Evolutionary conservation across 768 basidiomycete species (phyloP), one percentile per base, ranked within the genome.

Genomic region (Mycena capillaripes): DNA sequence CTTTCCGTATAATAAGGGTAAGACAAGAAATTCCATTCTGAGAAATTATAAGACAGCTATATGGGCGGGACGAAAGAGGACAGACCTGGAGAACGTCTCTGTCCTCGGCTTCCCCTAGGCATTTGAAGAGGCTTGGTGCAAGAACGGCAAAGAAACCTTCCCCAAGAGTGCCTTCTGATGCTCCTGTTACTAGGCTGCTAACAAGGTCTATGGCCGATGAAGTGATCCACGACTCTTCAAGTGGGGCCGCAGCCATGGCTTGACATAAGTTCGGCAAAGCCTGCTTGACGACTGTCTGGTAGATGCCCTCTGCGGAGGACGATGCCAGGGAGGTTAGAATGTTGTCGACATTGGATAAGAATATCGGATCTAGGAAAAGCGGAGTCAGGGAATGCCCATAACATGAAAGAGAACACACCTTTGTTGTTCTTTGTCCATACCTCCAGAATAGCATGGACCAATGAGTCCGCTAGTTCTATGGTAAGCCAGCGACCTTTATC

Each of bases 371-470:
- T 84, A 70, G 34, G 27, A 44, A 40, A 34, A 9, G 44, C 36
- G 14, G 62, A 17, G 10, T 65, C 38, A 34, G 46, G 44, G 23
- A 5, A 10, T 32, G 58, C 27, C 32, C 72, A 50, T 72, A 23
- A 40, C 12, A 58, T 32, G 2, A 32, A 21, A 14, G 25, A 19
- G 16, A 16, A 34, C 21, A 44, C 56, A 95, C 97, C 97, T 86
- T 92, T 95, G 77, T 90, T 94, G 73, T 95, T 96, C 79, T 92
- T 93, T 52, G 89, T 86, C 96, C 96, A 98, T 25, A 95, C 92
- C 48, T 95, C 90, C 46, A 97, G 85, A 12, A 92, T 82, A 4
- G 92, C 90, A 14, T 87, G 79, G 12, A 92, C 90, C 25, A 98
- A 84, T 0, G 92, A 88, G 7, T 84, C 84, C 0, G 94, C 91